Conservation (phyloP, 257 asterid genomes). For the Vinca minor region DNA sequence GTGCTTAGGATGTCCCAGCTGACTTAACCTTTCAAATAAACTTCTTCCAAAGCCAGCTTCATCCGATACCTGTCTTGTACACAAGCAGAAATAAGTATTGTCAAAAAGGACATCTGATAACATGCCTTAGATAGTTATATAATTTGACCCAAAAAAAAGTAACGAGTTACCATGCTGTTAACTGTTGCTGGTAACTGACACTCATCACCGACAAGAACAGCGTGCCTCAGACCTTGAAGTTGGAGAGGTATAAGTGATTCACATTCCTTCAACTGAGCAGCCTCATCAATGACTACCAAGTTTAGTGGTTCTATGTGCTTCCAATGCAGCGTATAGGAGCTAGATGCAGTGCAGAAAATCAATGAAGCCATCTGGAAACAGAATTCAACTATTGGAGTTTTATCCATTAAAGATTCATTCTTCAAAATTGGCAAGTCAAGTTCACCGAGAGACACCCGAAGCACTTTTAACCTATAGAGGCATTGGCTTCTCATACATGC, state of each 20-base stretch:
- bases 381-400: conserved; percentile 12
- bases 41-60: conserved; percentile 53
- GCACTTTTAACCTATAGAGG: conserved; percentile 22
- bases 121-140: neutral
- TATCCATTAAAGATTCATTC: neutral
- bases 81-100: neutral
- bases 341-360: conserved; percentile 48
- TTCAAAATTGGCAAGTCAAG: conserved; percentile 24
- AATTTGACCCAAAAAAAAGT: neutral
- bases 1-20: too few species aligned
- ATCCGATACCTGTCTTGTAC: conserved; percentile 25
- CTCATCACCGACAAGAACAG: conserved; percentile 52
- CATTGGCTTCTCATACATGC: conserved; percentile 17
- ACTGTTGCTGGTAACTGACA: conserved; percentile 46
- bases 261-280: too few species aligned
- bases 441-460: conserved; percentile 22
- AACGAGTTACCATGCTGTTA: conserved; percentile 35
- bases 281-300: too few species aligned
- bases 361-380: conserved; percentile 38
- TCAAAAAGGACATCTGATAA: neutral
- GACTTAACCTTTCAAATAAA: too few species aligned
- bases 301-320: too few species aligned
- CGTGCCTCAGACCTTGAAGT: conserved; percentile 31
- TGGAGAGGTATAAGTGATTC: too few species aligned
- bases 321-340: conserved; percentile 35